A percentile compares a stretch with the other conserved stretches of the same genome.
Conservation (phyloP, 2,329 filamentous ascomycete species). For the Pseudodiploospora longispora region DNA sequence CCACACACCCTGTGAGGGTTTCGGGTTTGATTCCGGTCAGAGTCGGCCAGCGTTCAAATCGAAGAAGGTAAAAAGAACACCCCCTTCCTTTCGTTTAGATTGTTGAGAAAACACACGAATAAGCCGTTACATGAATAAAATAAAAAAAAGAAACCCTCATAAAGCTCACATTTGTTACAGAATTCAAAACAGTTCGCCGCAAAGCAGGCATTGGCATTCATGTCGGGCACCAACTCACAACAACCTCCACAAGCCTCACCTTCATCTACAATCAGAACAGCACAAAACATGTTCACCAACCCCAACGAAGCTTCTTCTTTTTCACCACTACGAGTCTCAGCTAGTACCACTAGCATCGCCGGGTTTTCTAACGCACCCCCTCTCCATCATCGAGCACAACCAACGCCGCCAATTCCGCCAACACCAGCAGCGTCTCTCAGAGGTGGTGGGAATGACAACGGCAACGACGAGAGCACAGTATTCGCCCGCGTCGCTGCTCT, state of each 20-base stretch:
- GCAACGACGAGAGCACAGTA: slow-evolving; percentile 2
- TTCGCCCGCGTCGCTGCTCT: slow-evolving; percentile 24
- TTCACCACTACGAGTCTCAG: too few species aligned
- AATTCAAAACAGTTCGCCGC: slow-evolving; percentile 47
- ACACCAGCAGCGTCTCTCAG: not conserved
- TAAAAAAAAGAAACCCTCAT: too few species aligned
- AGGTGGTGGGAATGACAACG: not conserved
- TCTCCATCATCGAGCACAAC: not conserved
- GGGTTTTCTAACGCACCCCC: not conserved
- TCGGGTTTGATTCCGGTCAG: slow-evolving; percentile 22
- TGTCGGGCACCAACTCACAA: slow-evolving; percentile 14
- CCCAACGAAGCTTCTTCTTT: too few species aligned
- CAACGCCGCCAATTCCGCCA: not conserved
- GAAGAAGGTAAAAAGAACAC: slow-evolving; percentile 34
- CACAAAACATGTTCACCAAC: not conserved
- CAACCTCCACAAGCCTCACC: not conserved
- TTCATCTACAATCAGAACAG: not conserved
- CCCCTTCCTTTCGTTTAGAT: not conserved
- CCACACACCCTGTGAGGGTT: slow-evolving; percentile 23
- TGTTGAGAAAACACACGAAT: not conserved
- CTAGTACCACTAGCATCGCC: too few species aligned
- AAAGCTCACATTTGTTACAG: slow-evolving; percentile 13
- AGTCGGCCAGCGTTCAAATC: slow-evolving; percentile 29
- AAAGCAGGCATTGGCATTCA: slow-evolving; percentile 36
- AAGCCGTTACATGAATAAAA: not conserved